A percentile compares a stretch with the other conserved stretches of the same genome.
Conservation (phyloP, 352 stramenopile species). For the Globisporangium alternatum region DNA sequence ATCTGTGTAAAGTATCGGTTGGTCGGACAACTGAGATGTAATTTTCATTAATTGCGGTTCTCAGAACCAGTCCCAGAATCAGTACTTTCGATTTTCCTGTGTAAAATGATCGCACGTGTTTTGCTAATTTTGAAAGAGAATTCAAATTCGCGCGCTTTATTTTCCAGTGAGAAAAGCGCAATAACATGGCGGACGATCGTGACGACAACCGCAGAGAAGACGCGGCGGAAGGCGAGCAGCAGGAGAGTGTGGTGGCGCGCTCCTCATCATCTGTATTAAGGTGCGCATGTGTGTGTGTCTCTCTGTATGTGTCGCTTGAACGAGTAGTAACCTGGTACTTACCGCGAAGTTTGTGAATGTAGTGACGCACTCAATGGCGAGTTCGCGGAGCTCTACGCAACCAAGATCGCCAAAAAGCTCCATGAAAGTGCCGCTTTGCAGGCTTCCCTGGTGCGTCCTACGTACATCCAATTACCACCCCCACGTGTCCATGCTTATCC, state of each 20-base stretch:
- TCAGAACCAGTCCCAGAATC: not conserved
- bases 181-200: not conserved
- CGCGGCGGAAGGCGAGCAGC: not conserved
- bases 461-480: not conserved
- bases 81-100: not conserved
- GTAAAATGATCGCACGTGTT: not conserved
- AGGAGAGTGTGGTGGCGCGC: not conserved
- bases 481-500: not conserved
- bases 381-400: slow-evolving; percentile 46
- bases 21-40: no score
- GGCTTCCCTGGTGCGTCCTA: slow-evolving; percentile 22
- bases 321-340: not conserved
- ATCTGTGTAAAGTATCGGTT: no score
- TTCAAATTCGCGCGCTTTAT: slow-evolving; percentile 1
- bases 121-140: not conserved
- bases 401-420: slow-evolving; percentile 32
- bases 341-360: not conserved
- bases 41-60: not conserved
- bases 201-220: not conserved
- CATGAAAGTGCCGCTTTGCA: slow-evolving; percentile 25
- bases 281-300: not conserved
- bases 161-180: not conserved
- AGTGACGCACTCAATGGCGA: slow-evolving; percentile 22
- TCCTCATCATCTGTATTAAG: not conserved
- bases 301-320: not conserved